Evolutionary conservation across 352 stramenopile genomes (phyloP), one percentile per base, ranked within the genome.

Genomic region (Phytophthora cryptogea): DNA sequence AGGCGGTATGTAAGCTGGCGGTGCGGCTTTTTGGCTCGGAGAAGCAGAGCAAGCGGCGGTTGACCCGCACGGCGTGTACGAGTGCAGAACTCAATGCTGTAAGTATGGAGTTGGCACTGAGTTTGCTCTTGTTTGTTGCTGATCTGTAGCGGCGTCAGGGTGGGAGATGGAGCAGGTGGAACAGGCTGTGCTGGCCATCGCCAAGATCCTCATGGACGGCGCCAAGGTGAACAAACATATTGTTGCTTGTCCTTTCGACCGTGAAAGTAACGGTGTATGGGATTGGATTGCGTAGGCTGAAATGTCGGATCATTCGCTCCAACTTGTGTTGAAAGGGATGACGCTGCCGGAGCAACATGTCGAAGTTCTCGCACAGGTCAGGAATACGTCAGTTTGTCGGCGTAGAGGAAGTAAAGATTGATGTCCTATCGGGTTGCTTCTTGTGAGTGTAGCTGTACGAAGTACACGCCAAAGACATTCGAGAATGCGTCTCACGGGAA

Each of bases 201-300:
- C 78, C n/a, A 88, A 90, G 66, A 78, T 90, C 43, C 61, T 93
- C 41, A 89, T 90, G 72, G 84, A 93, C 13, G 66, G 68, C 6
- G 70, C 78, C 33, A 90, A 89, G 71, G 84, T 89, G 27, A 47
- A 16, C 20, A 31, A n/a, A 17, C 14, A 32, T 28, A 31, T 6
- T 27, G n/a, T 40, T 40, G 0, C 4, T 17, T 46, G 46, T 10
- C 53, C 45, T 36, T 4, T 26, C 35, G 20, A 5, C 9, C 11
- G 11, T 57, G n/a, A 23, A 4, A 36, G 9, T 36, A 7, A 47
- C 44, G 17, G 52, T 31, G 26, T 13, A 11, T 51, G 6, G 11
- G 39, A n/a, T 11, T 44, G 11, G 1, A 11, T 9, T 43, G 35
- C n/a, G 14, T 16, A 92, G 80, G 67, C 56, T 41, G 75, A 85